A percentile compares a stretch with the other conserved stretches of the same genome.
phyloP scores from a whole-genome alignment of 176 grass and related monocot species.

The Avena insularis region DNA sequence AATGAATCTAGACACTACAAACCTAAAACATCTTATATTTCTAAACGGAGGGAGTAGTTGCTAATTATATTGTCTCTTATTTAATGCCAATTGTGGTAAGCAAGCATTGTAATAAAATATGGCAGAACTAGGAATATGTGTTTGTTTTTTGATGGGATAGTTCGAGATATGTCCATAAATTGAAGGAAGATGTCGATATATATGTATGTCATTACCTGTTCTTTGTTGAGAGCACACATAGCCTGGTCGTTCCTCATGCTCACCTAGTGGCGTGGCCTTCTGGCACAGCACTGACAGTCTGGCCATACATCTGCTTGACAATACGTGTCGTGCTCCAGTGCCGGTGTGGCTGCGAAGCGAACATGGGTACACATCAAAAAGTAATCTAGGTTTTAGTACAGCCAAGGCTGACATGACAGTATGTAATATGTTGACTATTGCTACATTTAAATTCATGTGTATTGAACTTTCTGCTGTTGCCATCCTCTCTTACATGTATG shows the following conservation, averaged over 20 bases:
- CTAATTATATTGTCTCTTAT: neutral
- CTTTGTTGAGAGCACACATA: neutral
- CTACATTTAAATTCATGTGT: slow-evolving; percentile 37
- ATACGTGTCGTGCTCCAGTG: neutral
- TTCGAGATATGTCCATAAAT: neutral
- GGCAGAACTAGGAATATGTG: neutral
- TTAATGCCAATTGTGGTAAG: neutral
- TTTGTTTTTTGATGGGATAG: neutral
- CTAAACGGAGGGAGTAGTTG: too few relatives aligned
- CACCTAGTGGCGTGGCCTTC: neutral
- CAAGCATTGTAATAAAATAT: neutral
- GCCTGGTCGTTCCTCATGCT: neutral
- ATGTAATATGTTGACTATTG: slow-evolving; percentile 31
- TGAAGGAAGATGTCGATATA: neutral
- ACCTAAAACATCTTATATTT: too few relatives aligned
- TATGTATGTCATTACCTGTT: neutral
- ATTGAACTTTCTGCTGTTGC: slow-evolving; percentile 7
- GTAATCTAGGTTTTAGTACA: slow-evolving; percentile 47
- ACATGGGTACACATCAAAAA: slow-evolving; percentile 58
- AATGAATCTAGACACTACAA: too few relatives aligned
- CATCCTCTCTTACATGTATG: too few relatives aligned
- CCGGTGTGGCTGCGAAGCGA: slow-evolving; percentile 53
- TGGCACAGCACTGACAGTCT: neutral
- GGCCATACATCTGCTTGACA: neutral
- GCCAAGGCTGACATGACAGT: slow-evolving; percentile 61